These are phyloP conservation scores for Elaeagnus macrophylla DNA, from an alignment of 306 rosid genomes.

Conservation along the genomic window DNA sequence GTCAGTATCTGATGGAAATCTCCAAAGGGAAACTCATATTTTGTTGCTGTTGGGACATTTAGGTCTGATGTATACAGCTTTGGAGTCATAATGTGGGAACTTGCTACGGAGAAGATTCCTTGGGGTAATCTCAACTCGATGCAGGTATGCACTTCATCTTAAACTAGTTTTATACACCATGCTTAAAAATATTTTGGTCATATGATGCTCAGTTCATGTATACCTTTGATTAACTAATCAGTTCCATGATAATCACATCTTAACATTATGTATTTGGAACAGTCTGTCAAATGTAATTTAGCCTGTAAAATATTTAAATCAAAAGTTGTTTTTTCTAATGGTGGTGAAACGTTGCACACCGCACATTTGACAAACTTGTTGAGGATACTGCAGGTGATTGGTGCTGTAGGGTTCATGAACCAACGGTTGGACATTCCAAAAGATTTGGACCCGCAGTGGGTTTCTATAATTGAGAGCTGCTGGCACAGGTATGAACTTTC, in stretches of 20 bases:
- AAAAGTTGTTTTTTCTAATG: background rate
- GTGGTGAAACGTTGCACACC: background rate
- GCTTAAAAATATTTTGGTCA: background rate
- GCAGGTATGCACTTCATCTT: conserved; percentile 69
- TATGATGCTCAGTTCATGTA: background rate
- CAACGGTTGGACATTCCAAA: conserved; percentile 88
- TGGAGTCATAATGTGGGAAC: conserved; percentile 97
- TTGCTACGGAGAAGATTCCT: conserved; percentile 92
- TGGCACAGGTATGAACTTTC: conserved; percentile 54
- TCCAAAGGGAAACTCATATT: conserved; percentile 10
- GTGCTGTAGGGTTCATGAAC: conserved; percentile 98
- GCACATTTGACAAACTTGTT: conserved; percentile 39
- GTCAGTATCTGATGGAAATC: conserved; percentile 10
- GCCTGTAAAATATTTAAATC: background rate
- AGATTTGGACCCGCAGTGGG: conserved; percentile 80
- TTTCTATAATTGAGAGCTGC: conserved; percentile 84
- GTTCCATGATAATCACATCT: no score
- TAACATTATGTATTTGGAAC: no score
- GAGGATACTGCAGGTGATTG: conserved; percentile 79
- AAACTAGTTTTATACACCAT: conserved; percentile 9
- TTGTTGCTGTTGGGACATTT: conserved; percentile 24
- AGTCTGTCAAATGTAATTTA: no score
- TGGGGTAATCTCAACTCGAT: conserved; percentile 95
- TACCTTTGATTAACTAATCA: no score
- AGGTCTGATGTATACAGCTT: conserved; percentile 98